These are phyloP conservation scores for Ophiosphaerella herpotricha DNA, from an alignment of 2,329 filamentous ascomycete genomes.

Conservation along the genomic window DNA sequence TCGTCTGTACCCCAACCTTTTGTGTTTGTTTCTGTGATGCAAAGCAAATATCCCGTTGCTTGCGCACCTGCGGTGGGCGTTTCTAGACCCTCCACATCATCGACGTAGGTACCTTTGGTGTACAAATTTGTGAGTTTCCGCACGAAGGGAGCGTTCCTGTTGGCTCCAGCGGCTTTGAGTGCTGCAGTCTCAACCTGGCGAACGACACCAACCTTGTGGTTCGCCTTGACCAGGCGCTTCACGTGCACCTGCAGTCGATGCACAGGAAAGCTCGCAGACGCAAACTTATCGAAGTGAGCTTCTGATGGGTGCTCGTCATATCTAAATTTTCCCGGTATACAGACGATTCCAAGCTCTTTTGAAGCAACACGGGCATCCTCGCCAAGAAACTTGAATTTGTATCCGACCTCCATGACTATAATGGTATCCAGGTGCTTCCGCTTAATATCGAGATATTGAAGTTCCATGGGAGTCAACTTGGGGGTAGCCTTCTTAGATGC, in stretches of 20 bases:
- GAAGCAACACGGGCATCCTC: constrained; percentile 90
- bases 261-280: constrained; percentile 92
- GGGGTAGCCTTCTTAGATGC: constrained; percentile 71
- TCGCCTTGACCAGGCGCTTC: constrained; percentile 87
- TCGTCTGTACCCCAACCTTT: constrained; percentile 87
- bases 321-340: constrained; percentile 91
- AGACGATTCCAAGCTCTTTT: constrained; percentile 91
- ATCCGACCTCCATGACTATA: constrained; percentile 92
- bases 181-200: constrained; percentile 94
- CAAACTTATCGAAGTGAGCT: constrained; percentile 88
- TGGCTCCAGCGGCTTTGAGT: constrained; percentile 92
- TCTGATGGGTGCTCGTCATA: constrained; percentile 88
- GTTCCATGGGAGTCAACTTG: constrained; percentile 93
- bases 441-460: constrained; percentile 93
- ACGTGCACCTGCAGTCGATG: constrained; percentile 91
- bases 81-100: constrained; percentile 84
- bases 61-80: constrained; percentile 56
- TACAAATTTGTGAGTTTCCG: constrained; percentile 95
- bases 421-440: constrained; percentile 86
- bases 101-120: constrained; percentile 96
- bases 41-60: constrained; percentile 85
- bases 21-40: constrained; percentile 82
- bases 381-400: constrained; percentile 97
- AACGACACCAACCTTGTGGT: constrained; percentile 95
- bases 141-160: constrained; percentile 88